A percentile compares a stretch with the other conserved stretches of the same genome.
phyloP scores from a whole-genome alignment of 2,329 filamentous ascomycete species.

The Ceratocystis variospora region DNA sequence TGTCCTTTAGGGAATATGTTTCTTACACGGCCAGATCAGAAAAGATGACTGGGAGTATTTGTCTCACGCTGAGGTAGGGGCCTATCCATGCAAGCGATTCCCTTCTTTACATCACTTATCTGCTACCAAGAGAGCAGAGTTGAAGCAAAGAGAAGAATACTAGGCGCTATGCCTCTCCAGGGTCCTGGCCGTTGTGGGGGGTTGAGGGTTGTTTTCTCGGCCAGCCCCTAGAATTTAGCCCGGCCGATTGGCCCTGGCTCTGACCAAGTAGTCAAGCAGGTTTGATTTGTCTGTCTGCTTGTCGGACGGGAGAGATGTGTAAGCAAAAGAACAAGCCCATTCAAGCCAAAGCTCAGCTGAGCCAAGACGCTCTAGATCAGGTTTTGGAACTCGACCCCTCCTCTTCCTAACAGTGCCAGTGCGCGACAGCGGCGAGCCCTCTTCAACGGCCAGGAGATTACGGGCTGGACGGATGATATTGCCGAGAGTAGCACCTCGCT shows the following conservation, averaged over 20 bases:
- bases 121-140: neutral
- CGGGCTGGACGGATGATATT: neutral
- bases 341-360: neutral
- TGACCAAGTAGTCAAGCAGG: neutral
- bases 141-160: no score
- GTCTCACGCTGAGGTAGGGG: neutral
- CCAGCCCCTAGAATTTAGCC: neutral
- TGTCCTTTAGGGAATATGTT: neutral
- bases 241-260: neutral
- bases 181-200: neutral
- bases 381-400: neutral
- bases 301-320: neutral
- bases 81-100: neutral
- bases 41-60: neutral
- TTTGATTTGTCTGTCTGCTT: neutral
- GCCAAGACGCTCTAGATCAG: slow-evolving; percentile 5
- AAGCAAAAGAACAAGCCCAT: neutral
- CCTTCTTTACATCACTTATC: neutral
- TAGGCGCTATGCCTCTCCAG: neutral
- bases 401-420: neutral
- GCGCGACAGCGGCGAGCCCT: neutral
- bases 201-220: neutral
- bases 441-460: neutral
- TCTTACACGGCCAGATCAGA: neutral
- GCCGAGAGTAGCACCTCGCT: neutral